Evolutionary conservation across 192 early-diverging fungal genomes (phyloP), one percentile per base, ranked within the genome.

Genomic region (Backusella parvicylindrica): DNA sequence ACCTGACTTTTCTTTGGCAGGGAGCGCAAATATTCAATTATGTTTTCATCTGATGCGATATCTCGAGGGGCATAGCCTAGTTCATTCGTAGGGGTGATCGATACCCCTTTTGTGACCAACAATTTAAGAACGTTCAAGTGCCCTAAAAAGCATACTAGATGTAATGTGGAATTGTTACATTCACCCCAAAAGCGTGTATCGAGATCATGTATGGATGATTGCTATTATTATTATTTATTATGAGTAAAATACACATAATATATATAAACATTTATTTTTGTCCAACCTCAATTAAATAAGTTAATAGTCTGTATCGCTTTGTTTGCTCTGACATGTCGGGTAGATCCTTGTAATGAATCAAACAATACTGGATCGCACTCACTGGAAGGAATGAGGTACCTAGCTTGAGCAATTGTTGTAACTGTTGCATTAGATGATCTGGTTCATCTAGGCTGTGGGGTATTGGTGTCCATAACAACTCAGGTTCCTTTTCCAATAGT

Each of bases 91-190:
- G 76, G 47, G 15, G 26, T 21, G 31, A 43, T 26, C 2, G 63
- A 30, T 26, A 70, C 79, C 4, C 79, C 79, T 32, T 40, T 70
- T 12, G 31, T 2, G 1, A 80, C 33, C 26, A 75, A 60, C 50
- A 64, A 50, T 72, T 76, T 60, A 7, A 41, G 64, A 15, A 80
- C 37, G 18, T 71, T n/a, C 8, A n/a, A 5, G 28, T 80, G 65
- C 0, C 74, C 74, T 1, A 80, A 64, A 23, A 76, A 71, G 33
- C 70, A 64, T 5, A 67, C 68, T 1, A 80, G 30, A 65, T 80
- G 79, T 21, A 80, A 30, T 4, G 79, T 76, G 3, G 79, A 76
- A 63, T 76, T 80, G 7, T 72, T 50, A 30, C 41, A 68, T 26
- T 73, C 66, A 1, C 77, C 77, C 77, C 77, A 78, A 31, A 67